A percentile compares a stretch with the other conserved stretches of the same genome.
phyloP scores from a whole-genome alignment of 202 grass and related monocot species.

The Miscanthus sacchariflorus region DNA sequence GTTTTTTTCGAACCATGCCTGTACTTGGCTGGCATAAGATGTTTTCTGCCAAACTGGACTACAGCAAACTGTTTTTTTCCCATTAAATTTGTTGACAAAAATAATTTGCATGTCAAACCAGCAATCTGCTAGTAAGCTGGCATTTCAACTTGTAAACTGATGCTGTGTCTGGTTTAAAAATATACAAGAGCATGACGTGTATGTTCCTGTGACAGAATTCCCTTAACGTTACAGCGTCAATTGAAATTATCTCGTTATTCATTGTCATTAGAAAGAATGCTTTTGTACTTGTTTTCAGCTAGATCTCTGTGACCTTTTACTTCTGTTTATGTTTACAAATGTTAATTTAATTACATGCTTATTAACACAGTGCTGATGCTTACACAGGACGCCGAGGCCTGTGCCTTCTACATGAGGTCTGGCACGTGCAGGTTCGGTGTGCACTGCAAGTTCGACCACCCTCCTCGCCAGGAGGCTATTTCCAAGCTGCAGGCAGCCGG shows the following conservation, averaged over 20 bases:
- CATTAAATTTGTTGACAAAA: not conserved
- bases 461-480: conserved; percentile 65
- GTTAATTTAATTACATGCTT: not conserved
- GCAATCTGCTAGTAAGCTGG: not conserved
- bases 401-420: conserved; percentile 88
- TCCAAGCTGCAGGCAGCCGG: conserved; percentile 56
- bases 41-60: not conserved
- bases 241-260: not conserved
- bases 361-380: not conserved
- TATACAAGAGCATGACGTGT: not conserved
- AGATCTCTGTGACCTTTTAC: not conserved
- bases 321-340: conserved; percentile 20
- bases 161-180: not conserved
- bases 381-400: conserved; percentile 67
- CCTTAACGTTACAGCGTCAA: not conserved
- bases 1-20: too few relatives aligned
- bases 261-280: not conserved
- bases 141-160: not conserved
- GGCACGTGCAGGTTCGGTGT: conserved; percentile 79
- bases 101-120: not conserved
- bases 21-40: not conserved
- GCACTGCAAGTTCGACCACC: conserved; percentile 89
- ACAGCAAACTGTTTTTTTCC: not conserved
- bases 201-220: not conserved
- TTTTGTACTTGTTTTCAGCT: conserved; percentile 9